A percentile compares a stretch with the other conserved stretches of the same genome.
Evolutionary conservation across 1,284 basidiomycete species (phyloP).

Genomic region (Heliocybe sulcata): DNA sequence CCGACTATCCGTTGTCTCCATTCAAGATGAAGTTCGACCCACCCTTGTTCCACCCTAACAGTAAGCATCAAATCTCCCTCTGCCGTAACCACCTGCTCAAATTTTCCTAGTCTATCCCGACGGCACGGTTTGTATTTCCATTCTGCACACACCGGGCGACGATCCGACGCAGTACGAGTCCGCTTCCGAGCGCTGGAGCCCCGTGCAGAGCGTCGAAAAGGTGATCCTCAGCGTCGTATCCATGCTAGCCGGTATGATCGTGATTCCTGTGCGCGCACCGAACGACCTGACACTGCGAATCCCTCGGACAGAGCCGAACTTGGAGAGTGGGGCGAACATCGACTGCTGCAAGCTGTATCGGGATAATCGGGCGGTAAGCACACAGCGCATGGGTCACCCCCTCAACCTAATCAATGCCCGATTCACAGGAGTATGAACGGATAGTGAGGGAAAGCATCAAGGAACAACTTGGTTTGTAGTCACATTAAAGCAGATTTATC

Average conservation of each 20-base stretch:
- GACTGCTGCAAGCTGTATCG: constrained; percentile 96
- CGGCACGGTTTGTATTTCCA: constrained; percentile 97
- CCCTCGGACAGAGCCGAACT: constrained; percentile 82
- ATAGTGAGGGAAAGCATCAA: constrained; percentile 62
- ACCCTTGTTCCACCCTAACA: constrained; percentile 95
- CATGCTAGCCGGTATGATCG: constrained; percentile 85
- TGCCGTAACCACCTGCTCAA: neutral
- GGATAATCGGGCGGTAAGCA: constrained; percentile 61
- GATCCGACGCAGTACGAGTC: constrained; percentile 89
- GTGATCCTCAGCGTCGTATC: constrained; percentile 94
- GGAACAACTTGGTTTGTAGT: constrained; percentile 64
- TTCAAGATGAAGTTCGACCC: constrained; percentile 99
- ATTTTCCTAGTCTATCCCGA: constrained; percentile 79
- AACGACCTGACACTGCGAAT: neutral
- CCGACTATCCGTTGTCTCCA: constrained; percentile 90
- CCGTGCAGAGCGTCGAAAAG: constrained; percentile 96
- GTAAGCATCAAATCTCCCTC: constrained; percentile 39
- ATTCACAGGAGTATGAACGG: constrained; percentile 59
- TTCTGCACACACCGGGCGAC: constrained; percentile 95
- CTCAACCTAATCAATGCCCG: constrained; percentile 1
- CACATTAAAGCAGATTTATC: neutral
- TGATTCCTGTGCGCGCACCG: constrained; percentile 13
- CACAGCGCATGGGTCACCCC: too few species aligned
- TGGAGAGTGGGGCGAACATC: constrained; percentile 97
- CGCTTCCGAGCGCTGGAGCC: constrained; percentile 96